Conservation (phyloP, 1,139 yeast genomes). For the Nematodospora anomalae region DNA sequence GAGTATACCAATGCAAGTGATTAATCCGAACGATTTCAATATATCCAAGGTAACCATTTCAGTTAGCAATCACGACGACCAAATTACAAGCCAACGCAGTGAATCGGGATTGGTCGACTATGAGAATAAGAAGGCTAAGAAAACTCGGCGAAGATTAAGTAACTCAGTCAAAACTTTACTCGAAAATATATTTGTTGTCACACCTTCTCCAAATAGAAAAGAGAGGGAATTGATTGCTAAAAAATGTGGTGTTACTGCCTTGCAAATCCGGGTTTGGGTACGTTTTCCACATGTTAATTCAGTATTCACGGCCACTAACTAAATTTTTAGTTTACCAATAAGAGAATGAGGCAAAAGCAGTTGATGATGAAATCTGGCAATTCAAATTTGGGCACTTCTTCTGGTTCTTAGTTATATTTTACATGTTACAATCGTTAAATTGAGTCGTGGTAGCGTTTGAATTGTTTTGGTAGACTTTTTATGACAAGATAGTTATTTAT, state of each 20-base stretch:
- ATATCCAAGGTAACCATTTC: constrained; percentile 10
- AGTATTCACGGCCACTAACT: constrained; percentile 5
- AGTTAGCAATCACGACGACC: constrained; percentile 5
- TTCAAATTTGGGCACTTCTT: no score
- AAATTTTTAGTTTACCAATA: constrained; percentile 27
- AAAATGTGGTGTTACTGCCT: constrained; percentile 24
- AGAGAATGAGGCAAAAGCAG: constrained; percentile 25
- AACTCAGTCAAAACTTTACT: constrained; percentile 12
- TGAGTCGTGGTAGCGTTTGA: no score
- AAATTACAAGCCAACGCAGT: neutral
- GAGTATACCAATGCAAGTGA: neutral
- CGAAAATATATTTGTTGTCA: constrained; percentile 15
- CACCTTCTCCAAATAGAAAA: constrained; percentile 23
- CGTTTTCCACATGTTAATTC: constrained; percentile 11
- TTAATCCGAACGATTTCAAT: constrained; percentile 6
- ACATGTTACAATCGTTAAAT: no score
- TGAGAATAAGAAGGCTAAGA: constrained; percentile 3
- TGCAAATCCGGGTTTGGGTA: constrained; percentile 36
- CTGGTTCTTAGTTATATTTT: no score
- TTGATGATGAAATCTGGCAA: neutral
- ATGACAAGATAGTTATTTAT: no score
- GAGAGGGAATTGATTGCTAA: constrained; percentile 30
- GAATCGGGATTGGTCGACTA: neutral
- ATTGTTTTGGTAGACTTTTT: no score
- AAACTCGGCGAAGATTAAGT: constrained; percentile 8